These are phyloP conservation scores for Ilyonectria mors-panacis DNA, from an alignment of 2,329 filamentous ascomycete genomes.

Conservation along the genomic window DNA sequence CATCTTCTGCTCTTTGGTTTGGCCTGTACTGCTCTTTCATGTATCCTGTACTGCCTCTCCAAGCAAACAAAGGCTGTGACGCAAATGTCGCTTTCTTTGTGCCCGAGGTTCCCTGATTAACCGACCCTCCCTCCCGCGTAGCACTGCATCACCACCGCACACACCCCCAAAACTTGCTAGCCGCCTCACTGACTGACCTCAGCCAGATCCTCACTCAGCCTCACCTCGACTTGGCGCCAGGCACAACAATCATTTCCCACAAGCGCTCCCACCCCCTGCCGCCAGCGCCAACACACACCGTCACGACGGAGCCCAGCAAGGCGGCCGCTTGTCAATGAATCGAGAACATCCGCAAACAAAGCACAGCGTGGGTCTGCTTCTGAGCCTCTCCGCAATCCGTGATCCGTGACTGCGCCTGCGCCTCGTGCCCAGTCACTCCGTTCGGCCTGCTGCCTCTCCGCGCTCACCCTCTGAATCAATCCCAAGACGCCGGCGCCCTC, in stretches of 20 bases:
- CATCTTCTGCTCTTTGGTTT: neutral
- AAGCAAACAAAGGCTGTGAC: neutral
- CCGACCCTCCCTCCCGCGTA: neutral
- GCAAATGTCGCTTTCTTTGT: neutral
- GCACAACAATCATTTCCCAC: neutral
- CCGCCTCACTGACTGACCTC: neutral
- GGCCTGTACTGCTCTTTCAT: neutral
- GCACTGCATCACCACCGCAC: neutral
- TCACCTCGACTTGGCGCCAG: neutral
- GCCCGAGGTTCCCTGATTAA: neutral
- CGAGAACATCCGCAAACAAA: neutral
- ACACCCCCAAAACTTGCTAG: neutral
- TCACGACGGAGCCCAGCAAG: neutral
- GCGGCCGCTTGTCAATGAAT: neutral
- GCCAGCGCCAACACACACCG: neutral
- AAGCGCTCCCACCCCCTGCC: neutral
- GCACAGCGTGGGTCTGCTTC: neutral
- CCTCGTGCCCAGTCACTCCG: neutral
- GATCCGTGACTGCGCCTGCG: neutral
- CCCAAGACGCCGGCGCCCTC: neutral
- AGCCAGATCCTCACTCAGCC: neutral
- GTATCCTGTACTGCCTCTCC: neutral
- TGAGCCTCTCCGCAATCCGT: neutral
- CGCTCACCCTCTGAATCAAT: neutral
- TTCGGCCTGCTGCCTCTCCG: neutral